These are phyloP conservation scores for Xerocomus amazonicus DNA, from an alignment of 1,284 basidiomycete genomes.

Conservation along the genomic window DNA sequence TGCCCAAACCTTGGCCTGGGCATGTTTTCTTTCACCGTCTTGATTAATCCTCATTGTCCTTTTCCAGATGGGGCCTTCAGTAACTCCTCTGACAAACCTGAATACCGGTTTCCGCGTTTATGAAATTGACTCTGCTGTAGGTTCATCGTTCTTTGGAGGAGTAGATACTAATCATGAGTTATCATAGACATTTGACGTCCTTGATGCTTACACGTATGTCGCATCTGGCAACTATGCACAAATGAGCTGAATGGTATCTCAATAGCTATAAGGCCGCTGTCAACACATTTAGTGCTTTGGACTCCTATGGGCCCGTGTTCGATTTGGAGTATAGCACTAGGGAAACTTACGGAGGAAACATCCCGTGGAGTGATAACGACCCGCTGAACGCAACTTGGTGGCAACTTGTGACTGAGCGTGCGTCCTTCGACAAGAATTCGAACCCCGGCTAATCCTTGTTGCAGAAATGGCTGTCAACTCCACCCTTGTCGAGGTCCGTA, in stretches of 20 bases:
- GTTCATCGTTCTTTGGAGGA: constrained; percentile 17
- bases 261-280: constrained; percentile 64
- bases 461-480: constrained; percentile 62
- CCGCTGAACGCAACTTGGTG: constrained; percentile 84
- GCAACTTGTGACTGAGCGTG: constrained; percentile 76
- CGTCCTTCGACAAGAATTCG: constrained; percentile 14
- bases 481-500: constrained; percentile 54
- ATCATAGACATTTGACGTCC: constrained; percentile 65
- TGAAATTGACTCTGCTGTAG: constrained; percentile 69
- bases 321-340: constrained; percentile 72
- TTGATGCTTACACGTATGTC: constrained; percentile 70
- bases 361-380: constrained; percentile 63
- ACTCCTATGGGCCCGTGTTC: constrained; percentile 65
- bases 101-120: constrained; percentile 81
- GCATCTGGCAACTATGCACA: not conserved
- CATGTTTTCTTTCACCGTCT: constrained; percentile 13
- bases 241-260: not conserved
- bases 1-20: constrained; percentile 60
- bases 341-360: constrained; percentile 58
- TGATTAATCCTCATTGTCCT: constrained; percentile 5
- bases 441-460: not conserved
- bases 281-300: constrained; percentile 50
- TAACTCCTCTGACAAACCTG: constrained; percentile 71
- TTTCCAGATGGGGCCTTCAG: constrained; percentile 58
- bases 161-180: not conserved